A percentile compares a stretch with the other conserved stretches of the same genome.
Evolutionary conservation across 78 protist genomes (phyloP).

Genomic region (Isochrysis galbana): DNA sequence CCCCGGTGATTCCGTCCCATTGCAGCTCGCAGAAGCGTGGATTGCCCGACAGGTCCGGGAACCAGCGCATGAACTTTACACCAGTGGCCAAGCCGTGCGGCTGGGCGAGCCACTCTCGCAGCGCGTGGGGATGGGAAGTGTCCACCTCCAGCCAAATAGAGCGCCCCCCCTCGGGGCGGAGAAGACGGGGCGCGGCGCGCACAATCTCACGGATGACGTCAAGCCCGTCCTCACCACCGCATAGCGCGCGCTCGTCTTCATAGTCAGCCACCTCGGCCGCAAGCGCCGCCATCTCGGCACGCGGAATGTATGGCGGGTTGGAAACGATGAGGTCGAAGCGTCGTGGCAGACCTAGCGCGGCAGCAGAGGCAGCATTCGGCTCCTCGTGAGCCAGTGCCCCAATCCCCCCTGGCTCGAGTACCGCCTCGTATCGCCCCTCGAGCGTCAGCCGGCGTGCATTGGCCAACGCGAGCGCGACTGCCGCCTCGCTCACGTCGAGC

Average conservation of each 20-base stretch:
- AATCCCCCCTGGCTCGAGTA: too few relatives aligned
- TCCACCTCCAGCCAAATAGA: conserved; percentile 1
- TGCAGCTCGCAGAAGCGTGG: background rate
- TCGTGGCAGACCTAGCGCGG: background rate
- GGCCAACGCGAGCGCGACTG: background rate
- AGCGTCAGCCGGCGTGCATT: background rate
- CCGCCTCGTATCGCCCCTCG: background rate
- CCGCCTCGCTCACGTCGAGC: background rate
- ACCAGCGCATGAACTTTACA: background rate
- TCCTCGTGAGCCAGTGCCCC: too few relatives aligned
- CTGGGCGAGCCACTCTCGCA: background rate
- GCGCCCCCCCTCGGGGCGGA: background rate
- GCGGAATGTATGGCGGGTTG: conserved; percentile 19
- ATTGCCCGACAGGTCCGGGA: background rate
- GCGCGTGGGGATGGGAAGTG: background rate
- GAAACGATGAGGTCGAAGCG: conserved; percentile 9
- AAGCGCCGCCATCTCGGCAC: background rate
- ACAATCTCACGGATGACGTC: background rate
- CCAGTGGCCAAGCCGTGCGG: background rate
- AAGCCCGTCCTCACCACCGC: background rate
- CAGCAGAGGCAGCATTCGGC: background rate
- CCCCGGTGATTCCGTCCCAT: too few relatives aligned
- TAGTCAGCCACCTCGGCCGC: background rate
- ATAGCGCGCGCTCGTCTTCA: conserved; percentile 1
- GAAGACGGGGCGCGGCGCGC: background rate